These are phyloP conservation scores for Curvularia verruculosa DNA, from an alignment of 2,329 filamentous ascomycete species.

Conservation along the genomic window DNA sequence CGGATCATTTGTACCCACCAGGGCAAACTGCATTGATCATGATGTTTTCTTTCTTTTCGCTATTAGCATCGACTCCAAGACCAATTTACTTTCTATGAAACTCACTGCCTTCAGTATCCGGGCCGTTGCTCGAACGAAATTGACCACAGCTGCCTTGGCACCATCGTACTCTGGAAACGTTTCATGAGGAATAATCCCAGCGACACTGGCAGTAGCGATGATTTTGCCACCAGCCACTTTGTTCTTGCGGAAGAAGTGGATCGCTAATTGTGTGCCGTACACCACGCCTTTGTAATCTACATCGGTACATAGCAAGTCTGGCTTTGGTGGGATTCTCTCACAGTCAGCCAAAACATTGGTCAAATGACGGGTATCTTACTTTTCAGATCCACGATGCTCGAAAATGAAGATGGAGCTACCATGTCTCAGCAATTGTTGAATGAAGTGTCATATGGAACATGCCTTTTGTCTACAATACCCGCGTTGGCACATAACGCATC, in stretches of 20 bases:
- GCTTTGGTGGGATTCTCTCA: constrained; percentile 51
- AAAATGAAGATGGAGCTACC: constrained; percentile 52
- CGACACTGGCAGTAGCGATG: constrained; percentile 54
- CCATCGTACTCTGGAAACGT: constrained; percentile 59
- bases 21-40: constrained; percentile 58
- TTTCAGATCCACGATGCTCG: constrained; percentile 37
- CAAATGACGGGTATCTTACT: constrained; percentile 14
- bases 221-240: constrained; percentile 53
- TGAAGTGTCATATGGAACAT: neutral
- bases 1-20: neutral
- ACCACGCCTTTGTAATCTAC: constrained; percentile 60
- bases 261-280: constrained; percentile 58
- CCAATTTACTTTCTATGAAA: neutral
- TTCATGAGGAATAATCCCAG: constrained; percentile 53
- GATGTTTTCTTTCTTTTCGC: constrained; percentile 54
- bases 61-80: constrained; percentile 5
- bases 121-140: constrained; percentile 33
- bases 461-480: constrained; percentile 55
- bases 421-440: constrained; percentile 29
- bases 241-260: constrained; percentile 52
- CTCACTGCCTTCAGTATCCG: constrained; percentile 30
- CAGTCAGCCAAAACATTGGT: neutral
- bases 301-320: constrained; percentile 56
- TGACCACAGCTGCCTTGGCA: constrained; percentile 56
- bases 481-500: constrained; percentile 61